Percentiles rank a stretch among this genome's conserved stretches.
Conservation (phyloP, 192 early-diverging fungal genomes). For the Linnemannia hyalina region DNA sequence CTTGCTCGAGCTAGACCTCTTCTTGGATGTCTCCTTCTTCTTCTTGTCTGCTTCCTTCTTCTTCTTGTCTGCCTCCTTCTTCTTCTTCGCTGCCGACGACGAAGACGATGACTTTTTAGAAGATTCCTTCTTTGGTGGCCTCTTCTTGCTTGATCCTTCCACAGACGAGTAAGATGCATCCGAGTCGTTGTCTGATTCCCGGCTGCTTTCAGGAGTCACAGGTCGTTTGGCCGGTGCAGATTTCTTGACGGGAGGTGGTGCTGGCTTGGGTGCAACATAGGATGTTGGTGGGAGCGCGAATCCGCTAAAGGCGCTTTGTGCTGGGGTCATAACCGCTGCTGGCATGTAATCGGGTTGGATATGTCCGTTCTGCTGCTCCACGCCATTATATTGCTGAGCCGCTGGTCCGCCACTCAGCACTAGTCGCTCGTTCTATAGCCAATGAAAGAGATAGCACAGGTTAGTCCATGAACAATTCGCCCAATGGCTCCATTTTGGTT, state of each 20-base stretch:
- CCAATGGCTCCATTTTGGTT: background rate
- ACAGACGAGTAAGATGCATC: slow-evolving; percentile 29
- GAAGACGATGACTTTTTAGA: slow-evolving; percentile 7
- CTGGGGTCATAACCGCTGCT: slow-evolving; percentile 1
- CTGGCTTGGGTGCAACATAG: slow-evolving; percentile 33
- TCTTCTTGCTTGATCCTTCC: slow-evolving; percentile 12
- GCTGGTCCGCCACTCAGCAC: slow-evolving; percentile 16
- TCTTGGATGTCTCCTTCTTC: slow-evolving; percentile 33
- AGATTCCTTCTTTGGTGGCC: slow-evolving; percentile 13
- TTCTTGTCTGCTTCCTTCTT: slow-evolving; percentile 2
- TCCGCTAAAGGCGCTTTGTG: slow-evolving; percentile 16
- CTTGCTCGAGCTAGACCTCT: slow-evolving; percentile 17
- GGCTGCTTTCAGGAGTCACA: slow-evolving; percentile 1
- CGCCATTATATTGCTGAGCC: background rate
- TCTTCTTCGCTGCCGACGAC: slow-evolving; percentile 20
- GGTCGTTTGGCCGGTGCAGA: slow-evolving; percentile 15
- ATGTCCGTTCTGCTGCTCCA: background rate
- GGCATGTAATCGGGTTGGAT: background rate
- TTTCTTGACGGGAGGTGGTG: slow-evolving; percentile 21
- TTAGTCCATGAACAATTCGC: background rate
- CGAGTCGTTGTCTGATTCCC: slow-evolving; percentile 19
- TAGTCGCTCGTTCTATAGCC: slow-evolving; percentile 20
- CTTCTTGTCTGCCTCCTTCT: slow-evolving; percentile 17
- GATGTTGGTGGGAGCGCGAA: slow-evolving; percentile 54
- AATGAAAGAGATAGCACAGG: background rate